These are phyloP conservation scores for Fereydounia khargensis DNA, from an alignment of 1,284 basidiomycete genomes.

Conservation along the genomic window DNA sequence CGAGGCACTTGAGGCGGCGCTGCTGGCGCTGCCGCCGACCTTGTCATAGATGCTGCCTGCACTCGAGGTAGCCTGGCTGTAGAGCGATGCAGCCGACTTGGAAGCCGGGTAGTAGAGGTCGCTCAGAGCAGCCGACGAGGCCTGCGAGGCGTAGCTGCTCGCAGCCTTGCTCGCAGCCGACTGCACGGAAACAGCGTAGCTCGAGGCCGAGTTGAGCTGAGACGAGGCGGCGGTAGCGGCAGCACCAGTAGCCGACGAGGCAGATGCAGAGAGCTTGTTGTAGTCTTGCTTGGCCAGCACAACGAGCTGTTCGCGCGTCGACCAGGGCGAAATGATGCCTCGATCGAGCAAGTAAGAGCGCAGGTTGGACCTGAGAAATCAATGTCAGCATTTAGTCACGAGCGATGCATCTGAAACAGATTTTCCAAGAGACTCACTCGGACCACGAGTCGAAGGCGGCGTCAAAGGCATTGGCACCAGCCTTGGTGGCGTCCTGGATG, in stretches of 20 bases:
- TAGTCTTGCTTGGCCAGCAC: constrained; percentile 51
- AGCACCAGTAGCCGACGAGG: constrained; percentile 15
- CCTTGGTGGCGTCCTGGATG: constrained; percentile 40
- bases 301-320: constrained; percentile 49
- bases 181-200: constrained; percentile 34
- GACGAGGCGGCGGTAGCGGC: constrained; percentile 23
- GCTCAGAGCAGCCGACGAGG: constrained; percentile 28
- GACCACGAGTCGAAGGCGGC: constrained; percentile 51
- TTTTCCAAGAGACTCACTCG: constrained; percentile 31
- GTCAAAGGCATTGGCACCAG: constrained; percentile 42
- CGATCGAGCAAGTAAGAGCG: constrained; percentile 54
- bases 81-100: constrained; percentile 28
- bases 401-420: not conserved
- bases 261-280: constrained; percentile 25
- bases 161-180: constrained; percentile 45
- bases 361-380: constrained; percentile 30
- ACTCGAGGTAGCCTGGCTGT: constrained; percentile 32
- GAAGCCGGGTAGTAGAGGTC: constrained; percentile 41
- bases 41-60: not conserved
- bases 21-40: constrained; percentile 9
- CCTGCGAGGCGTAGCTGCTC: constrained; percentile 30
- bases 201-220: constrained; percentile 31
- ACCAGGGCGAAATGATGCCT: constrained; percentile 51
- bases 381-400: not conserved
- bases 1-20: constrained; percentile 14